phyloP scores from a whole-genome alignment of 164 flowering plant genomes.

The Protea cynaroides region DNA sequence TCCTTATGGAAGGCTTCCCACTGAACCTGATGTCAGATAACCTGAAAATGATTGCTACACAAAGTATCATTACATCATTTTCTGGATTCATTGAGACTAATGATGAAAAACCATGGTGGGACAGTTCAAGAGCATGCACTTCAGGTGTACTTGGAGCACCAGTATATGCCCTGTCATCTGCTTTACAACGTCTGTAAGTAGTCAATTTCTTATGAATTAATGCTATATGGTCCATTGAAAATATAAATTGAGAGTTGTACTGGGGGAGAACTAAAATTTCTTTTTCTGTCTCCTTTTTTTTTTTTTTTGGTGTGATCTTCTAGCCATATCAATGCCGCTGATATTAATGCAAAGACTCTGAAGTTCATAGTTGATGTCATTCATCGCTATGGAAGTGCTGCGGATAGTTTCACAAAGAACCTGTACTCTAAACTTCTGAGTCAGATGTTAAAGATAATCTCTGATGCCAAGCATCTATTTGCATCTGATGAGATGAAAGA shows the following conservation, averaged over 20 bases:
- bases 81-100: conserved; percentile 44
- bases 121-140: conserved; percentile 15
- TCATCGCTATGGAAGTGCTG: conserved; percentile 32
- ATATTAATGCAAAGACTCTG: conserved; percentile 48
- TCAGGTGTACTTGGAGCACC: conserved; percentile 40
- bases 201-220: neutral
- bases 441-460: conserved; percentile 54
- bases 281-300: neutral
- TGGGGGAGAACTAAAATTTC: neutral
- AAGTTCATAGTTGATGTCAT: conserved; percentile 45
- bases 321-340: conserved; percentile 50
- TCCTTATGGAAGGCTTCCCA: conserved; percentile 85
- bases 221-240: neutral
- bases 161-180: conserved; percentile 54
- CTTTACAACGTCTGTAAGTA: conserved; percentile 66
- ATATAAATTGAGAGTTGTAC: neutral
- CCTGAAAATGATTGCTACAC: conserved; percentile 36
- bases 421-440: conserved; percentile 45
- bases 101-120: conserved; percentile 19
- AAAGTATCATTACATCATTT: conserved; percentile 43
- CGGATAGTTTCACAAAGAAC: conserved; percentile 28
- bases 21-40: conserved; percentile 52
- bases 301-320: conserved; percentile 8
- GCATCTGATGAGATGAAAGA: conserved; percentile 52
- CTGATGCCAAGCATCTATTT: conserved; percentile 51